These are phyloP conservation scores for Canna indica DNA, from an alignment of 176 grass and related monocot genomes.

Conservation along the genomic window DNA sequence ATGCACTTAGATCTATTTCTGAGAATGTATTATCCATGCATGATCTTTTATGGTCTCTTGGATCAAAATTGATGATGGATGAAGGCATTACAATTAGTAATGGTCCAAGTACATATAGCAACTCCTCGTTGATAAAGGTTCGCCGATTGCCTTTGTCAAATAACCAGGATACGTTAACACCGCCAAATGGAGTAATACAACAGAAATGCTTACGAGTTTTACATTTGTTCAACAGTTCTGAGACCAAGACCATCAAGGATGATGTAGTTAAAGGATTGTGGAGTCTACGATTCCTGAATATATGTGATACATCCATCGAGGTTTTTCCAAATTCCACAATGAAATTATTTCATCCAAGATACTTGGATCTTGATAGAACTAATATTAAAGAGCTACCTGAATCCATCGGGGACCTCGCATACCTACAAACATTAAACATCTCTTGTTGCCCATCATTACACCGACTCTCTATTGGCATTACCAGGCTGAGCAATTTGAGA, in stretches of 20 bases:
- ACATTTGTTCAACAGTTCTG: background rate
- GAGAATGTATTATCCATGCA: too few species aligned
- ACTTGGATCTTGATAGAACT: slow-evolving; percentile 65
- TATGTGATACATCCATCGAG: slow-evolving; percentile 45
- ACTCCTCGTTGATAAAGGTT: too few species aligned
- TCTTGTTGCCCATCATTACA: slow-evolving; percentile 40
- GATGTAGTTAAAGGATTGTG: background rate
- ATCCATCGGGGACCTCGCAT: slow-evolving; percentile 58
- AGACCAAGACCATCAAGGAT: background rate
- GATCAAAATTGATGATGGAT: too few species aligned
- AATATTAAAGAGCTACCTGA: slow-evolving; percentile 47
- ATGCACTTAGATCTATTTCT: too few species aligned
- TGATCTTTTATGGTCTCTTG: too few species aligned
- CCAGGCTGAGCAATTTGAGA: too few species aligned
- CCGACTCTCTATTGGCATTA: slow-evolving; percentile 57
- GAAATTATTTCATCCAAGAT: slow-evolving; percentile 57
- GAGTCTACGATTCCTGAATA: slow-evolving; percentile 24
- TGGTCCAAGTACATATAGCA: too few species aligned
- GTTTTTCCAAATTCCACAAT: slow-evolving; percentile 49
- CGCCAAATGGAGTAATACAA: background rate
- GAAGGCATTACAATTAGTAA: too few species aligned
- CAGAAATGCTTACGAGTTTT: background rate
- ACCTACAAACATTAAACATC: slow-evolving; percentile 66
- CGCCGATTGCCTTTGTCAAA: too few species aligned
- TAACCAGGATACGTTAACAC: background rate